These are phyloP conservation scores for Neurospora sp. DNA, from an alignment of 495 filamentous ascomycete species.

Conservation along the genomic window DNA sequence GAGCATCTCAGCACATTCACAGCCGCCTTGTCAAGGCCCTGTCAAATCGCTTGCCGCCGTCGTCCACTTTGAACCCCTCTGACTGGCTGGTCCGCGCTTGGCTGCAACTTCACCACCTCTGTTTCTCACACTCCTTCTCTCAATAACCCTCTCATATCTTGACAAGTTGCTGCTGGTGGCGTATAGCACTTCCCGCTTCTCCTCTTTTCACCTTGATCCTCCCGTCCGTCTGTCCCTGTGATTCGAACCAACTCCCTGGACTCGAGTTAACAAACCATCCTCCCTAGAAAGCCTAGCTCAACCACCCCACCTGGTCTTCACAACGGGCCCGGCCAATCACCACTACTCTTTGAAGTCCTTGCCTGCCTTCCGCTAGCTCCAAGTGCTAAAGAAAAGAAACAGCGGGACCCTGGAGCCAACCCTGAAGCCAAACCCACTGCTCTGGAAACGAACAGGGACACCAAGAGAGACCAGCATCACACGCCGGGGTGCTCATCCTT, in stretches of 20 bases:
- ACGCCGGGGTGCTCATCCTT: constrained; percentile 12
- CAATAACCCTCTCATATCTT: neutral
- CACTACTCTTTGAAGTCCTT: constrained; percentile 9
- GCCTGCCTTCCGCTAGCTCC: constrained; percentile 5
- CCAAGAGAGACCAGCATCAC: constrained; percentile 16
- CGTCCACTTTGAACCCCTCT: constrained; percentile 16
- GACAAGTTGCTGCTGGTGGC: neutral
- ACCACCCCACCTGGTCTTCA: constrained; percentile 14
- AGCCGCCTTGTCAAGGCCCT: constrained; percentile 21
- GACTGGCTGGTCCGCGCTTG: constrained; percentile 9
- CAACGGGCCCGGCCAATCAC: constrained; percentile 10
- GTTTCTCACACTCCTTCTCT: neutral
- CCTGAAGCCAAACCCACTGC: constrained; percentile 12
- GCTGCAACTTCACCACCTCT: neutral
- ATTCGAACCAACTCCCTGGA: neutral
- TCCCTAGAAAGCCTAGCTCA: neutral
- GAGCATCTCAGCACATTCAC: constrained; percentile 25
- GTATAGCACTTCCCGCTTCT: neutral
- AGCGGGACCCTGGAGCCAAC: constrained; percentile 8
- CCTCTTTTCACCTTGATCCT: neutral
- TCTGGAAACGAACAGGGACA: constrained; percentile 12
- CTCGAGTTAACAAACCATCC: neutral
- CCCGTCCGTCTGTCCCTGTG: neutral
- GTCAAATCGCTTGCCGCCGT: constrained; percentile 27
- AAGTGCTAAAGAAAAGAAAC: neutral